Evolutionary conservation across 2,329 filamentous ascomycete genomes (phyloP), one percentile per base, ranked within the genome.

Genomic region (Fusarium tricinctum): DNA sequence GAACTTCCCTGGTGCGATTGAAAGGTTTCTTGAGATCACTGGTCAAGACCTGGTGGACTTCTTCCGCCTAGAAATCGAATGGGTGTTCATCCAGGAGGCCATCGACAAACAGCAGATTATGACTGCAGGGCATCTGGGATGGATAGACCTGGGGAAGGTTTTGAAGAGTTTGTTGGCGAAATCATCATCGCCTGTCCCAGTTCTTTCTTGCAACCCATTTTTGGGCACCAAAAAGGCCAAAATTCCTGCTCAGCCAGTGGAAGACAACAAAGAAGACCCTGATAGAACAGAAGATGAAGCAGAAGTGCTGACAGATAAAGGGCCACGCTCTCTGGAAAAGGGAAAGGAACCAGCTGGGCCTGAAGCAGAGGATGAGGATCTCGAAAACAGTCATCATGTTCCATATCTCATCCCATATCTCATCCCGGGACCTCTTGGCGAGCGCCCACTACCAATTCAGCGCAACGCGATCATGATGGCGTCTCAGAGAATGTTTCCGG

Each of bases 61-160:
- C 45, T 39, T 78, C 12, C 54, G 58, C 8, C 33, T 78, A 14
- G 33, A 61, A 6, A 65, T 77, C 1, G 70, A 77, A 19, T 56
- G 62, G 43, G 69, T 71, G 9, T 59, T 77, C 9, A 26, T 76
- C 1, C 60, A 65, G 22, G 72, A 76, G 7, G 58, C 44, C 12
- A 35, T 72, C 23, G 73, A 75, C 23, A 46, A 38, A 14, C 50
- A 56, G 7, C 35, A 56, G 17, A 30, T 75, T 8, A 19, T 50
- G 15, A 52, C 47, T 7, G 67, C 63, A 5, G 19, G 48, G 0
- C 44, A 57, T 2, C 55, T 55, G 13, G 66, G 66, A 0, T 74
- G 70, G 66, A 26, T 74, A 20, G 30, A 72, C 26, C 14, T 59
- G 10, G 42, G 39, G 6, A 48, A 33, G 17, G 10, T 47, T 12